These are phyloP conservation scores for Xylaria polymorpha DNA, from an alignment of 2,329 filamentous ascomycete species.

Conservation along the genomic window DNA sequence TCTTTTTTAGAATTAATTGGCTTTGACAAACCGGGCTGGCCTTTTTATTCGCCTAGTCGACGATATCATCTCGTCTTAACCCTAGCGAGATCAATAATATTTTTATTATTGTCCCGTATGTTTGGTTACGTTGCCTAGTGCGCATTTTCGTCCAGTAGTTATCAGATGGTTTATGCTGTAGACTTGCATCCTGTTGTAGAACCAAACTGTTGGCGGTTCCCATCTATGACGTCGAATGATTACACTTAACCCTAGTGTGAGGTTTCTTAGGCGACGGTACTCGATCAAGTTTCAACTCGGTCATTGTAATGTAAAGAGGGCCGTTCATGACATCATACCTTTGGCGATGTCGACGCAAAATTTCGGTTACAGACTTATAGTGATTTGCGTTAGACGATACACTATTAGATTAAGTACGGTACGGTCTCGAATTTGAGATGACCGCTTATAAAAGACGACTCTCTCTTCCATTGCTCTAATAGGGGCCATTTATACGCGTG, in stretches of 20 bases:
- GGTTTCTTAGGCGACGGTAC: no score
- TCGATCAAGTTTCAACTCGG: no score
- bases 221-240: neutral
- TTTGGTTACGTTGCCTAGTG: neutral
- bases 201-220: neutral
- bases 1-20: slow-evolving; percentile 6
- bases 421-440: neutral
- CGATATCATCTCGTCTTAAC: slow-evolving; percentile 11
- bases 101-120: neutral
- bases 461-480: neutral
- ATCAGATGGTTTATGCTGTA: neutral
- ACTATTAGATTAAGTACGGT: neutral
- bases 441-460: neutral
- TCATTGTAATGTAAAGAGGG: no score
- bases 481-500: neutral
- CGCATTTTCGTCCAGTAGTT: neutral
- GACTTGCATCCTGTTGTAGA: neutral
- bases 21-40: neutral
- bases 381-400: neutral
- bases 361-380: no score
- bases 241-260: neutral
- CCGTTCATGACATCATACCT: no score
- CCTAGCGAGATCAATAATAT: slow-evolving; percentile 23
- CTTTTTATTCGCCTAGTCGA: neutral
- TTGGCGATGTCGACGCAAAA: no score